These are phyloP conservation scores for Chytriomyces sp. DNA, from an alignment of 192 early-diverging fungal species.

Conservation along the genomic window DNA sequence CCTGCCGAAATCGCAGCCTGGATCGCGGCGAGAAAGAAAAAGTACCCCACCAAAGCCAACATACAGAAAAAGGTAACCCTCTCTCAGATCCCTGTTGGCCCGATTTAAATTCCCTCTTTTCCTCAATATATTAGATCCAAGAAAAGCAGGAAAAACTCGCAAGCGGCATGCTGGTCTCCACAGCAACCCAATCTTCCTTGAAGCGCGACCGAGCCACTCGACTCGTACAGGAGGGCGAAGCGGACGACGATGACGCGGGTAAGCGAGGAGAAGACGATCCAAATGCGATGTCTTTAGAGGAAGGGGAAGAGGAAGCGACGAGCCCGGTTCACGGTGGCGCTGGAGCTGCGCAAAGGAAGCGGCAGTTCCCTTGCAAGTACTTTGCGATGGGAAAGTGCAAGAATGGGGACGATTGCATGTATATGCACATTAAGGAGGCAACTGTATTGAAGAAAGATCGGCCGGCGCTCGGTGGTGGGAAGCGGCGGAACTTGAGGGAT, in stretches of 20 bases:
- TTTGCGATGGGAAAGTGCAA: slow-evolving; percentile 40
- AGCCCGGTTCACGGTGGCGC: background rate
- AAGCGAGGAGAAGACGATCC: background rate
- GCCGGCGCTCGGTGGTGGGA: slow-evolving; percentile 25
- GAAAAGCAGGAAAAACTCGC: slow-evolving; percentile 35
- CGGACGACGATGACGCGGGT: background rate
- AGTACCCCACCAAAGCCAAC: slow-evolving; percentile 76
- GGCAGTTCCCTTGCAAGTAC: slow-evolving; percentile 40
- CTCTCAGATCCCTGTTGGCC: slow-evolving; percentile 6
- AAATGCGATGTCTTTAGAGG: background rate
- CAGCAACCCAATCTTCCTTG: slow-evolving; percentile 1
- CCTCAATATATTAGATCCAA: slow-evolving; percentile 35
- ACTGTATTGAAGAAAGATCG: background rate
- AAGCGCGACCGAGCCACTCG: slow-evolving; percentile 20
- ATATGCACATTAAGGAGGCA: slow-evolving; percentile 39
- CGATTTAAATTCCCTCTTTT: background rate
- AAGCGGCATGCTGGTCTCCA: slow-evolving; percentile 12
- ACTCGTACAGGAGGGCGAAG: too few species aligned
- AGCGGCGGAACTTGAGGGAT: slow-evolving; percentile 21
- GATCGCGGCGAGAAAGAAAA: slow-evolving; percentile 79
- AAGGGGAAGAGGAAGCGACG: background rate
- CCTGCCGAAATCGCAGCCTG: slow-evolving; percentile 78
- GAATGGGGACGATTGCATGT: slow-evolving; percentile 42
- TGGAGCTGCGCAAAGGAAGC: slow-evolving; percentile 28
- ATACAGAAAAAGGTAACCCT: slow-evolving; percentile 60